A percentile compares a stretch with the other conserved stretches of the same genome.
These are phyloP conservation scores for Hibiscus tridactylites DNA, from an alignment of 345 rosid genomes.

Conservation along the genomic window DNA sequence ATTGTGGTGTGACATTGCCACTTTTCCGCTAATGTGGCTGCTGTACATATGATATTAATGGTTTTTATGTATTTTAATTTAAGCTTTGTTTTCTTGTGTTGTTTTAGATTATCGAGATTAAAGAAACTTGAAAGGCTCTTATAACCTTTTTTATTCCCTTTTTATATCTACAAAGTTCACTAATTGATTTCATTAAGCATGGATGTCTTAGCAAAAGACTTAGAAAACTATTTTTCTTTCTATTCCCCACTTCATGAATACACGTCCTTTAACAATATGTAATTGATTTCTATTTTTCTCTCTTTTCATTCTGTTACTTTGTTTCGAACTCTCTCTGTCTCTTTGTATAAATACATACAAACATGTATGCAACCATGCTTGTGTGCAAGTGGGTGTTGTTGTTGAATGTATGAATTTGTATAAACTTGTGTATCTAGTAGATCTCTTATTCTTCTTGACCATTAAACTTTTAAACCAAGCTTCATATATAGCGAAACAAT, in stretches of 20 bases:
- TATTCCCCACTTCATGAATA: background rate
- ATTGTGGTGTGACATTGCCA: background rate
- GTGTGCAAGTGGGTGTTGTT: background rate
- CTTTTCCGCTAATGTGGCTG: background rate
- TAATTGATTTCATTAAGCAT: background rate
- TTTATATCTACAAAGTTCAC: background rate
- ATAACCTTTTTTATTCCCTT: no score
- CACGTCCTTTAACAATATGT: background rate
- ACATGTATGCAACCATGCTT: background rate
- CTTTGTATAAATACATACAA: background rate
- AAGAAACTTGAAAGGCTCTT: no score
- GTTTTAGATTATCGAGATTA: no score
- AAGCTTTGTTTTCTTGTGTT: no score
- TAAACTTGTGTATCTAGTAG: background rate
- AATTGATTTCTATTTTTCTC: background rate
- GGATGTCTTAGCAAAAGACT: background rate
- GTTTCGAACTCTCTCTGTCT: background rate
- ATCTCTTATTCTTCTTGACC: background rate
- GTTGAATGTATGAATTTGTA: background rate
- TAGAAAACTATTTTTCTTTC: background rate
- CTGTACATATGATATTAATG: background rate
- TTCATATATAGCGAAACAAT: background rate
- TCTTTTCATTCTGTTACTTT: background rate
- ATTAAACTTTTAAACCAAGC: conserved; percentile 3
- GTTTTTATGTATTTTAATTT: background rate